Evolutionary conservation across 1,284 basidiomycete species (phyloP), one percentile per base, ranked within the genome.

Genomic region (Pseudozyma sp.): DNA sequence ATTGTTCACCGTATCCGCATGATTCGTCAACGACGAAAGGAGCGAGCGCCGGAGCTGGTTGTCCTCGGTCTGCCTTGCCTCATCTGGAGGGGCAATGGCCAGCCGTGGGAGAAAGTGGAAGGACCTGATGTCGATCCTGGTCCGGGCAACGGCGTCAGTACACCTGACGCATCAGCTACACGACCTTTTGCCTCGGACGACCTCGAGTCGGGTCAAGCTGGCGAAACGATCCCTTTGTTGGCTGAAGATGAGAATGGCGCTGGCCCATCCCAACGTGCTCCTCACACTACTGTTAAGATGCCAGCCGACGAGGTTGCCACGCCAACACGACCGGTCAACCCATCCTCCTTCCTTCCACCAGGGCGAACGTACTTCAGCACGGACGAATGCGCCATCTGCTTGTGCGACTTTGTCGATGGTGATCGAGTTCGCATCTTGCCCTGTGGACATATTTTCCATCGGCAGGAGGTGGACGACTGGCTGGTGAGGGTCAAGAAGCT

Each of bases 321-420:
- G 16, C 14, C 52, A 6, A 50, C 69, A 18, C 25, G 25, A 49
- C 50, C 70, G 16, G 50, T 54, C 48, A 66, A 66, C 16, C 56
- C 70, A 2, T 48, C 70, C 2, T 71, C 71, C 19, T 69, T 75
- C 47, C 65, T 80, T 12, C 79, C 79, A 18, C 78, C 79, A 4
- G 79, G 76, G 6, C 63, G 79, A 25, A 70, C 70, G 19, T 81
- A 79, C 25, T 81, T 76, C 52, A 77, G 76, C 60, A 76, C 74
- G 12, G 82, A 83, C 61, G 81, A 81, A 52, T 85, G 83, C 58
- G 76, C 82, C 4, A 85, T 85, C 52, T 85, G 83, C 38, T 70
- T 85, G 1, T 64, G 65, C 51, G 76, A 83, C 25, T 85, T 85
- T 67, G 69, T 70, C 35, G 82, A 85, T 38, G 83, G 83, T 16